Percentiles rank a stretch among this genome's conserved stretches.
Evolutionary conservation across 768 basidiomycete genomes (phyloP).

Genomic region (Tephrocybe sp.): DNA sequence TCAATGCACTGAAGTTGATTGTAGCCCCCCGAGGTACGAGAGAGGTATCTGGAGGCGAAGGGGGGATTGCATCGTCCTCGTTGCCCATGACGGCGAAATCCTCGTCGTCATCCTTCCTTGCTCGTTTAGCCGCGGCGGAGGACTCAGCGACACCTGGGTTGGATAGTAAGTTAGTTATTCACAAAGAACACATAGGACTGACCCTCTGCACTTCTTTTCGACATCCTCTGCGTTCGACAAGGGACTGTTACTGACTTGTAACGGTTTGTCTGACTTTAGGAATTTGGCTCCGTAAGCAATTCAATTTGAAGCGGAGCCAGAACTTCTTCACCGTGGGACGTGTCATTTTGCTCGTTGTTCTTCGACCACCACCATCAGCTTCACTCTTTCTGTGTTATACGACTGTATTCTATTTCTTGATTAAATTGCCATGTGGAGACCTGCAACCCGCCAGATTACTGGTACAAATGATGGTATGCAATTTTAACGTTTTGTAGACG

Average conservation of each 20-base stretch:
- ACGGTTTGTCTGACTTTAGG: neutral
- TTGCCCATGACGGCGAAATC: slow-evolving; percentile 60
- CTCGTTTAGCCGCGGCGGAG: slow-evolving; percentile 44
- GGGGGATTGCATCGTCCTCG: slow-evolving; percentile 57
- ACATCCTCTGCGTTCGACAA: slow-evolving; percentile 28
- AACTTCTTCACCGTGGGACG: slow-evolving; percentile 20
- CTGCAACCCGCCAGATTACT: slow-evolving; percentile 85
- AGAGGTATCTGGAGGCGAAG: slow-evolving; percentile 51
- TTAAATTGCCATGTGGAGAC: slow-evolving; percentile 74
- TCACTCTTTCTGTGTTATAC: slow-evolving; percentile 17
- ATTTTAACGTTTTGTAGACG: slow-evolving; percentile 6
- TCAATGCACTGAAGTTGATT: slow-evolving; percentile 86
- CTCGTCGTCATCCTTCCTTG: slow-evolving; percentile 48
- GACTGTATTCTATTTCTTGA: slow-evolving; percentile 34
- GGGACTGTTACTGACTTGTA: too few relatives aligned
- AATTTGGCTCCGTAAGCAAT: slow-evolving; percentile 22
- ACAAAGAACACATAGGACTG: slow-evolving; percentile 11
- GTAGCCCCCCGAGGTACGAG: slow-evolving; percentile 71
- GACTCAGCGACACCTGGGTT: slow-evolving; percentile 27
- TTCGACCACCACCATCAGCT: slow-evolving; percentile 30
- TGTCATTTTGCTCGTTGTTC: slow-evolving; percentile 25
- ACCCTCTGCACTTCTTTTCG: slow-evolving; percentile 43
- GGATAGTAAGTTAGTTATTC: neutral
- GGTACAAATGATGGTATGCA: slow-evolving; percentile 88
- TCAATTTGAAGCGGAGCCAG: slow-evolving; percentile 33